Evolutionary conservation across 208 protist species (phyloP).

Genomic region (Trypanosoma platydactyli): DNA sequence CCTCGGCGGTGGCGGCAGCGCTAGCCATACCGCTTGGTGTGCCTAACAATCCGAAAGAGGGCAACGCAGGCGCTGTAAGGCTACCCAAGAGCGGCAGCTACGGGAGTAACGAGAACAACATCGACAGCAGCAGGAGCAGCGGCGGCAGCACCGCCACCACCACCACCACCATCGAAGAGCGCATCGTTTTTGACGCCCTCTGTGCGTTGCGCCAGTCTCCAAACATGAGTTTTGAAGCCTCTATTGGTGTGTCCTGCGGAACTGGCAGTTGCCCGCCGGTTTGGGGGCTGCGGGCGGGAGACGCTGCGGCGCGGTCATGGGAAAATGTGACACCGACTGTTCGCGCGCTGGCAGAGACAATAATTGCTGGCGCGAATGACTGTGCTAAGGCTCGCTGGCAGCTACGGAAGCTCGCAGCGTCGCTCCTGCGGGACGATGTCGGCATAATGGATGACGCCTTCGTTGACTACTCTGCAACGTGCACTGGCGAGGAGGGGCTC

Average conservation of each 20-base stretch:
- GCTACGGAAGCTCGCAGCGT: conserved; percentile 8
- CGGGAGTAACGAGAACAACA: too few species aligned
- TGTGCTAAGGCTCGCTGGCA: conserved; percentile 38
- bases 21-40: conserved; percentile 9
- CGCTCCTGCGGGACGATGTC: conserved; percentile 5
- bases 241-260: background rate
- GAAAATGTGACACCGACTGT: conserved; percentile 4
- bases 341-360: conserved; percentile 22
- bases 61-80: too few species aligned
- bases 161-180: background rate
- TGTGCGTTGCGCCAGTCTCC: conserved; percentile 54
- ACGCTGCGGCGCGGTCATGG: conserved; percentile 21
- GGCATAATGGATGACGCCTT: conserved; percentile 24
- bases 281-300: conserved; percentile 30
- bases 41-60: background rate
- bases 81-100: background rate
- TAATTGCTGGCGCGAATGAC: conserved; percentile 39
- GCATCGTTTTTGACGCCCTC: conserved; percentile 61
- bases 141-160: background rate
- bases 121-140: too few species aligned
- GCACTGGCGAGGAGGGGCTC: conserved; percentile 36
- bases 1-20: conserved; percentile 1
- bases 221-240: conserved; percentile 35
- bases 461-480: conserved; percentile 17
- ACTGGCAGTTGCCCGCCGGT: background rate